Conservation (phyloP, 2,329 filamentous ascomycete genomes). For the Xylogone sp. region DNA sequence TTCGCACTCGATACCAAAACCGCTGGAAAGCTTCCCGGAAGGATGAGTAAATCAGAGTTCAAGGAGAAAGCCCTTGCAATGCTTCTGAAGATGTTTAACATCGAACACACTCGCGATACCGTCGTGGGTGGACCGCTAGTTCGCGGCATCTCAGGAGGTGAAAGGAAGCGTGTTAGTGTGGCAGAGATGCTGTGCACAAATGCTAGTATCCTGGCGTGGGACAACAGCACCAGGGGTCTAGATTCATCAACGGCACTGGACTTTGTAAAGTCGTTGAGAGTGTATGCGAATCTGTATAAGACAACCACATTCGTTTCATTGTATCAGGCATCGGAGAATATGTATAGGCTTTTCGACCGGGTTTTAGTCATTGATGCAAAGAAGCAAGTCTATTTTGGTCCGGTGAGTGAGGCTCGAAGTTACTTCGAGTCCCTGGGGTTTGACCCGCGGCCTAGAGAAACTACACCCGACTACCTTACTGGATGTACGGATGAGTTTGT, state of each 20-base stretch:
- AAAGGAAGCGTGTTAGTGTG: slow-evolving; percentile 77
- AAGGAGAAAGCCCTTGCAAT: slow-evolving; percentile 38
- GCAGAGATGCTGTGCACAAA: slow-evolving; percentile 64
- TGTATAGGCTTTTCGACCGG: slow-evolving; percentile 69
- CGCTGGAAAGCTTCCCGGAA: slow-evolving; percentile 52
- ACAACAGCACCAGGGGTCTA: slow-evolving; percentile 57
- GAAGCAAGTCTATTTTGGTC: slow-evolving; percentile 71
- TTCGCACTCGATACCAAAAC: slow-evolving; percentile 70
- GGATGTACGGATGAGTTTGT: slow-evolving; percentile 83
- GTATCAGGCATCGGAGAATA: slow-evolving; percentile 68
- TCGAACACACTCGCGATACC: slow-evolving; percentile 68
- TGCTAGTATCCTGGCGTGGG: slow-evolving; percentile 38
- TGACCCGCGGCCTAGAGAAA: slow-evolving; percentile 69
- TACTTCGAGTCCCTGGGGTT: slow-evolving; percentile 81
- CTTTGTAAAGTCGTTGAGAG: slow-evolving; percentile 65
- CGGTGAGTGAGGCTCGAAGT: slow-evolving; percentile 54
- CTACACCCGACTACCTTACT: slow-evolving; percentile 77
- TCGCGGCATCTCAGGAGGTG: slow-evolving; percentile 65
- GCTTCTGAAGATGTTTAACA: slow-evolving; percentile 68
- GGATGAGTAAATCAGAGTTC: slow-evolving; percentile 53
- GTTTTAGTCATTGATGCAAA: slow-evolving; percentile 65
- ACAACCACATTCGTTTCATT: slow-evolving; percentile 65
- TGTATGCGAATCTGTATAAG: slow-evolving; percentile 59
- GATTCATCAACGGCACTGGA: slow-evolving; percentile 72
- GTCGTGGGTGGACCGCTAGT: slow-evolving; percentile 74